Conservation (phyloP, 2,329 filamentous ascomycete genomes). For the Nannizziopsis barbatae region DNA sequence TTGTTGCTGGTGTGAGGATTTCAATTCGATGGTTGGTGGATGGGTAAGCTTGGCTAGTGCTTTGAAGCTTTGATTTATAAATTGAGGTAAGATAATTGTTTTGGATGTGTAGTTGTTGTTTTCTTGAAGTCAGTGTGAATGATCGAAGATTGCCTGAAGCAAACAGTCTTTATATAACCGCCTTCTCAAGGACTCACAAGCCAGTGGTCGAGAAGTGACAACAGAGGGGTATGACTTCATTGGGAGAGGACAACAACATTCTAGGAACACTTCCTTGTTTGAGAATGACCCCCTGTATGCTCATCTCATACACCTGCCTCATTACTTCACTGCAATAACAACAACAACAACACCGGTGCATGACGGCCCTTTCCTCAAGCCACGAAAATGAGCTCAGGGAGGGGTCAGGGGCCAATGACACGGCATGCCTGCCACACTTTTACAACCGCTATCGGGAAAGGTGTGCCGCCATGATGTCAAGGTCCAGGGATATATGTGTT, state of each 20-base stretch:
- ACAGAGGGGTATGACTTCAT: too few relatives aligned
- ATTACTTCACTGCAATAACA: too few relatives aligned
- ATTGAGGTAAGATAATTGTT: neutral
- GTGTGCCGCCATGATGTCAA: neutral
- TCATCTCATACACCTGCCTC: too few relatives aligned
- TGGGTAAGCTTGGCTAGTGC: neutral
- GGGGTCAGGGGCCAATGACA: neutral
- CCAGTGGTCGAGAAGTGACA: too few relatives aligned
- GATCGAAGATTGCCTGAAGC: too few relatives aligned
- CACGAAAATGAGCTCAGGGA: neutral
- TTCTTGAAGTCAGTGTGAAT: neutral
- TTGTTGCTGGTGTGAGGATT: conserved; percentile 36
- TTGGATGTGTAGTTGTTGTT: neutral
- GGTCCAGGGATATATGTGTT: neutral
- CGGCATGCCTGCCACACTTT: neutral
- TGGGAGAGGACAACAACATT: too few relatives aligned
- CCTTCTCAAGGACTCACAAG: too few relatives aligned
- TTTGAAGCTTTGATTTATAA: neutral
- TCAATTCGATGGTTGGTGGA: neutral
- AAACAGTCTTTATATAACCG: too few relatives aligned
- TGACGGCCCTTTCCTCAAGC: too few relatives aligned
- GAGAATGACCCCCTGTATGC: too few relatives aligned
- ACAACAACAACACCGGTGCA: too few relatives aligned
- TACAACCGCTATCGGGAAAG: neutral
- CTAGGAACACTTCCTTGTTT: too few relatives aligned